These are phyloP conservation scores for Aleurites moluccanus DNA, from an alignment of 441 rosid genomes.

Conservation along the genomic window DNA sequence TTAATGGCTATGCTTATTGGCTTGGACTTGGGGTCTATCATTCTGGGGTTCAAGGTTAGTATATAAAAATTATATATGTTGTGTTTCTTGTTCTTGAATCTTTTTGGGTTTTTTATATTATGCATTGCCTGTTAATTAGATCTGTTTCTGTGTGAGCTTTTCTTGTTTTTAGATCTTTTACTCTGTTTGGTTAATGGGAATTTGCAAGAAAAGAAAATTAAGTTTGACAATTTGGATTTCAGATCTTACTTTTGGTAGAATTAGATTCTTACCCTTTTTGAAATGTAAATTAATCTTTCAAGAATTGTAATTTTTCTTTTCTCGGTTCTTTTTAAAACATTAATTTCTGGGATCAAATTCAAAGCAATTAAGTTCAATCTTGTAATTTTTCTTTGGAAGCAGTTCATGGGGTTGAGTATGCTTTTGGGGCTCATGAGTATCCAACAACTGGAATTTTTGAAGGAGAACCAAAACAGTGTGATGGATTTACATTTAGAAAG, in stretches of 20 bases:
- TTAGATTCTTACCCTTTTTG: not conserved
- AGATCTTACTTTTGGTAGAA: conserved; percentile 4
- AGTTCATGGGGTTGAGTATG: conserved; percentile 95
- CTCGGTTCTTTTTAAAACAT: not conserved
- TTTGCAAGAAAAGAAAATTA: conserved; percentile 5
- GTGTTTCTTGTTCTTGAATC: not conserved
- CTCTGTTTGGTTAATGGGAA: conserved; percentile 16
- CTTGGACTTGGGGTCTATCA: conserved; percentile 95
- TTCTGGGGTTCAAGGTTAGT: conserved; percentile 95
- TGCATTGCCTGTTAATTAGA: conserved; percentile 21
- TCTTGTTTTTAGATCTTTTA: not conserved
- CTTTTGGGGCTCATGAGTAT: conserved; percentile 94
- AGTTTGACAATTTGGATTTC: conserved; percentile 2
- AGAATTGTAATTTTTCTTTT: not conserved
- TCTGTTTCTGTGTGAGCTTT: conserved; percentile 9
- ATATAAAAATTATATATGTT: too few relatives aligned
- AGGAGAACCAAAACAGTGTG: conserved; percentile 84
- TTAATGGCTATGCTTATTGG: conserved; percentile 97
- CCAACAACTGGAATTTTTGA: conserved; percentile 93
- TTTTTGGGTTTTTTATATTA: not conserved
- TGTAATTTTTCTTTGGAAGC: conserved; percentile 5
- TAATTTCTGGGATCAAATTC: too few relatives aligned
- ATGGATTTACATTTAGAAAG: conserved; percentile 85
- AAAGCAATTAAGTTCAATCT: too few relatives aligned
- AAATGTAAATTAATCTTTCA: conserved; percentile 10